phyloP scores from a whole-genome alignment of 2,329 filamentous ascomycete species.

The Microthyrium microscopicum region DNA sequence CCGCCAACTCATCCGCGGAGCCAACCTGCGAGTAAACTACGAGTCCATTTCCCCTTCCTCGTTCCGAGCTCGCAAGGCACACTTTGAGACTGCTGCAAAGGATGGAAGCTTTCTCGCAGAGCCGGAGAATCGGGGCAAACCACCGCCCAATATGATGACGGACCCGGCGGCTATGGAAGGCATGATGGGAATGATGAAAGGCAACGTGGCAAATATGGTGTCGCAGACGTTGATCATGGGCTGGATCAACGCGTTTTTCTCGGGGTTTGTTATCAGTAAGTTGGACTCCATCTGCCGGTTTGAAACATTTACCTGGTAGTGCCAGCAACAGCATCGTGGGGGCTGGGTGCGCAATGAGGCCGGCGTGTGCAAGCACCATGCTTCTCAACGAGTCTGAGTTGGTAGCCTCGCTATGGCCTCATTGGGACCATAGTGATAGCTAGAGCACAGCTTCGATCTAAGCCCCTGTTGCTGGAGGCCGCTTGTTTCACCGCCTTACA shows the following conservation, averaged over 20 bases:
- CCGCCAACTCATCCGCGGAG: constrained; percentile 61
- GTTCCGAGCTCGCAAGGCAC: constrained; percentile 67
- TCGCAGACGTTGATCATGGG: constrained; percentile 98
- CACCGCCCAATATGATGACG: constrained; percentile 81
- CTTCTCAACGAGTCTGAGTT: no score
- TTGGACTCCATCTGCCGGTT: constrained; percentile 13
- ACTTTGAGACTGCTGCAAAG: constrained; percentile 66
- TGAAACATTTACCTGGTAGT: background rate
- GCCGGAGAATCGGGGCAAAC: constrained; percentile 69
- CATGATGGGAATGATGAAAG: constrained; percentile 99
- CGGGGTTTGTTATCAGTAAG: constrained; percentile 90
- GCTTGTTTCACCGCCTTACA: constrained; percentile 1
- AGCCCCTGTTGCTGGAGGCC: background rate
- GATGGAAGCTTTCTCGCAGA: constrained; percentile 80
- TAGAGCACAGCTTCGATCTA: no score
- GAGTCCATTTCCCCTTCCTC: constrained; percentile 60
- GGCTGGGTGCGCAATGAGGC: background rate
- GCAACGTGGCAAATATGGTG: constrained; percentile 99
- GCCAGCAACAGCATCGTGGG: background rate
- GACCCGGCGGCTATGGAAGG: constrained; percentile 96
- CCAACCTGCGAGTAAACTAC: constrained; percentile 70
- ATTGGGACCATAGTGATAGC: no score
- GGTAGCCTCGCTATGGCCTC: no score
- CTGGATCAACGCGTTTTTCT: constrained; percentile 99
- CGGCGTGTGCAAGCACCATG: background rate